phyloP scores from a whole-genome alignment of 176 grass and related monocot genomes.

The Juncus inflexus region DNA sequence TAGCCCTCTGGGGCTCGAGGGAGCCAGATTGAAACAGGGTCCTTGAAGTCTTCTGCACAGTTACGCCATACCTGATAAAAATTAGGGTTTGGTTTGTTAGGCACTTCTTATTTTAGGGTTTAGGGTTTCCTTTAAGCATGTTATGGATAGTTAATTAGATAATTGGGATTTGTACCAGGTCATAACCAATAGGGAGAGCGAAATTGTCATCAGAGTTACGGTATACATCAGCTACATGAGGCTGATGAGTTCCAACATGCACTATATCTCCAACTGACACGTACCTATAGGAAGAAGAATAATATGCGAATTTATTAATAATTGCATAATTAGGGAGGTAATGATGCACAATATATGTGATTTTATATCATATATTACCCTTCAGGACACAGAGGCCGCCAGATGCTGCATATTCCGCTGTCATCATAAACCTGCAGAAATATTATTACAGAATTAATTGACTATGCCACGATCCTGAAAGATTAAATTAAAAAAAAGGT shows the following conservation, averaged over 20 bases:
- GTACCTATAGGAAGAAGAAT: conserved; percentile 53
- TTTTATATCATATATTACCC: conserved; percentile 46
- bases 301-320: not conserved
- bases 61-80: conserved; percentile 83
- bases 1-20: conserved; percentile 82
- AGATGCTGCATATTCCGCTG: conserved; percentile 70
- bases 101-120: no score
- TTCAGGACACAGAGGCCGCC: conserved; percentile 67
- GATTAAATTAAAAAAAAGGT: not conserved
- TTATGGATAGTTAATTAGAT: no score
- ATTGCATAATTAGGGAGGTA: not conserved
- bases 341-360: no score
- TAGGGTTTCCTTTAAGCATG: no score
- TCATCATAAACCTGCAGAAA: conserved; percentile 66
- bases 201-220: conserved; percentile 61
- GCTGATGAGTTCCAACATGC: conserved; percentile 61
- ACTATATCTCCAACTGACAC: conserved; percentile 84
- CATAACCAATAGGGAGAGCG: conserved; percentile 76
- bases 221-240: conserved; percentile 66
- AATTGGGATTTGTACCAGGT: conserved; percentile 43
- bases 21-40: conserved; percentile 72
- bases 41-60: conserved; percentile 64
- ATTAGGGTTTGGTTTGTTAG: not conserved
- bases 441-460: conserved; percentile 19
- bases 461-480: conserved; percentile 12